These are phyloP conservation scores for Aspergillus funiculosus DNA, from an alignment of 495 filamentous ascomycete species.

Conservation along the genomic window DNA sequence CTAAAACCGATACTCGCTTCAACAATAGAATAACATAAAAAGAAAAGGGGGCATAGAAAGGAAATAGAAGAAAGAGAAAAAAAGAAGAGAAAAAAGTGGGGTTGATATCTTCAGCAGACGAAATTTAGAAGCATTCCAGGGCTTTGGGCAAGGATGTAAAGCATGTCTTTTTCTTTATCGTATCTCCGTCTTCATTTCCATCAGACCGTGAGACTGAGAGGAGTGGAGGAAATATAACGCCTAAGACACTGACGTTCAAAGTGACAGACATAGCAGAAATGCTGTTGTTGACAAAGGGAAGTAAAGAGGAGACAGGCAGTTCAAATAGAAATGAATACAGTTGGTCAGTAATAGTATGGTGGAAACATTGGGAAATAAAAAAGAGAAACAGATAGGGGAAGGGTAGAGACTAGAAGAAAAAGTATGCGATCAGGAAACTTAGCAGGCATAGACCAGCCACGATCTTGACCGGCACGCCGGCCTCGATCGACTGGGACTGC, in stretches of 20 bases:
- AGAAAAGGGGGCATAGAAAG: background rate
- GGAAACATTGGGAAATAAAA: constrained; percentile 14
- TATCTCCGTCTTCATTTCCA: constrained; percentile 8
- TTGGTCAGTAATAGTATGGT: constrained; percentile 16
- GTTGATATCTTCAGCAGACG: constrained; percentile 10
- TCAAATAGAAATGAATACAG: constrained; percentile 20
- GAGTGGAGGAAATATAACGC: constrained; percentile 7
- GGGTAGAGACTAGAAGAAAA: constrained; percentile 72
- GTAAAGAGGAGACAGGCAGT: constrained; percentile 19
- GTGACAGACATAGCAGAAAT: constrained; percentile 14
- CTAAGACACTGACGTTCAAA: constrained; percentile 1
- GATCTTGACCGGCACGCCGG: constrained; percentile 81
- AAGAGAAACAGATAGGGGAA: constrained; percentile 22
- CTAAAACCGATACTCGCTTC: constrained; percentile 11
- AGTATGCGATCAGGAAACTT: constrained; percentile 87
- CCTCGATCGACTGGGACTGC: constrained; percentile 41
- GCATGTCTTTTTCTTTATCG: background rate
- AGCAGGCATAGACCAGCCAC: constrained; percentile 78
- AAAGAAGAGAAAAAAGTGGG: constrained; percentile 3
- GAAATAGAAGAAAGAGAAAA: background rate
- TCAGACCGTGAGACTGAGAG: constrained; percentile 9
- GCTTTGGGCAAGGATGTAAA: background rate
- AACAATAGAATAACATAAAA: constrained; percentile 8
- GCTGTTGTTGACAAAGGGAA: constrained; percentile 19
- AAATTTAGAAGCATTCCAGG: background rate